These are phyloP conservation scores for Neurospora sp. DNA, from an alignment of 495 filamentous ascomycete species.

Conservation along the genomic window DNA sequence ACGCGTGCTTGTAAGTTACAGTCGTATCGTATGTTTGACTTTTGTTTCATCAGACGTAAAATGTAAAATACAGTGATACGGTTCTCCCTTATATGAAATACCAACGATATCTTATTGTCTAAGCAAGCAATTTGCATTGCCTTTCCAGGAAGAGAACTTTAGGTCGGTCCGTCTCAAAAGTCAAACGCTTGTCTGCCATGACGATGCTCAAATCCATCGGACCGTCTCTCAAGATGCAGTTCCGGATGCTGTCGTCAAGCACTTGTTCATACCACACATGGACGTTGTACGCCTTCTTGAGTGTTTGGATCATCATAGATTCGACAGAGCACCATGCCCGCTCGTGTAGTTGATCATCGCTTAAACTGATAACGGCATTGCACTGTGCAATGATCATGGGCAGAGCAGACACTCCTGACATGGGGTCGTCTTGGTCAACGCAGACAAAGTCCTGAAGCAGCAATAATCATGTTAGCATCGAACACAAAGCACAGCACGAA, in stretches of 20 bases:
- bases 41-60: background rate
- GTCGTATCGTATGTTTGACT: background rate
- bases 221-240: background rate
- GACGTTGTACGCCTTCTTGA: conserved; percentile 4
- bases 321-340: conserved; percentile 21
- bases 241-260: background rate
- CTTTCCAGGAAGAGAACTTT: conserved; percentile 19
- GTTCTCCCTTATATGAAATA: background rate
- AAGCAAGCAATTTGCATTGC: conserved; percentile 9
- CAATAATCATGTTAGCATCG: background rate
- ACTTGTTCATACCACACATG: conserved; percentile 19
- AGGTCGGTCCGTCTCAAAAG: conserved; percentile 14
- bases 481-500: background rate
- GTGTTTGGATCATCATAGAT: conserved; percentile 7
- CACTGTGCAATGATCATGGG: conserved; percentile 19
- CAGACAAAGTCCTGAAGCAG: conserved; percentile 16
- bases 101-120: background rate
- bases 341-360: conserved; percentile 7
- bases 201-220: conserved; percentile 1
- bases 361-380: conserved; percentile 18
- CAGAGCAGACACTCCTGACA: conserved; percentile 12
- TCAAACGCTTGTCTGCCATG: conserved; percentile 14
- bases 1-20: background rate
- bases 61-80: background rate
- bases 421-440: conserved; percentile 17